phyloP scores from a whole-genome alignment of 768 basidiomycete genomes.

The Kwoniella europaea region DNA sequence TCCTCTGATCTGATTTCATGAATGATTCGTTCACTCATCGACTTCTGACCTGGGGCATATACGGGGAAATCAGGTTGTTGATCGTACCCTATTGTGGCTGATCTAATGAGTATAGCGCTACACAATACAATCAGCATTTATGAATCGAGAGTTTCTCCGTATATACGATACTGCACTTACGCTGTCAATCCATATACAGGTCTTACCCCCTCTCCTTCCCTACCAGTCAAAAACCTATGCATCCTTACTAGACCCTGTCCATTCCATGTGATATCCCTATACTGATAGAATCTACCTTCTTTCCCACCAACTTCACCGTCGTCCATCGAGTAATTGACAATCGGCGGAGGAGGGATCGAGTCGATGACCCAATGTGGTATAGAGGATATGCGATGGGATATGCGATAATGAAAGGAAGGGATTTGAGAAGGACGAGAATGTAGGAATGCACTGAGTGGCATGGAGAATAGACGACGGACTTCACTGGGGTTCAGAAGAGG shows the following conservation, averaged over 20 bases:
- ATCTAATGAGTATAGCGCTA: constrained; percentile 65
- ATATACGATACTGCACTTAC: constrained; percentile 62
- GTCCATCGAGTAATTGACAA: constrained; percentile 7
- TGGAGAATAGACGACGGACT: constrained; percentile 81
- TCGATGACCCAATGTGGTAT: constrained; percentile 22
- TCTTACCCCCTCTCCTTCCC: constrained; percentile 81
- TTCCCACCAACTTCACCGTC: constrained; percentile 31
- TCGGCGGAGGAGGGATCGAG: constrained; percentile 31
- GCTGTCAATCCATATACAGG: constrained; percentile 88
- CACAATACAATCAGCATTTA: constrained; percentile 1
- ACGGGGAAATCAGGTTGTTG: constrained; percentile 62
- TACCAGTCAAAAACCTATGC: constrained; percentile 82
- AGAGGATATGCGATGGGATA: constrained; percentile 55
- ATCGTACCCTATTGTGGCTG: constrained; percentile 64
- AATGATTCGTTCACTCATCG: constrained; percentile 61
- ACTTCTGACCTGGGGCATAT: constrained; percentile 61
- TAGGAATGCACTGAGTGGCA: constrained; percentile 77
- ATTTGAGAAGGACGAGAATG: constrained; percentile 64
- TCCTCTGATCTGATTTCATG: constrained; percentile 56
- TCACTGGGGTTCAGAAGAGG: constrained; percentile 80
- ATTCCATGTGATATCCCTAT: constrained; percentile 63
- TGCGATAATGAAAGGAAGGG: constrained; percentile 45
- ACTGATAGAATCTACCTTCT: constrained; percentile 49
- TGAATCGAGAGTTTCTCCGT: neutral
- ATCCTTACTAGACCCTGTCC: constrained; percentile 64